phyloP scores from a whole-genome alignment of 1,139 yeast genomes.

The Taphrina populina region DNA sequence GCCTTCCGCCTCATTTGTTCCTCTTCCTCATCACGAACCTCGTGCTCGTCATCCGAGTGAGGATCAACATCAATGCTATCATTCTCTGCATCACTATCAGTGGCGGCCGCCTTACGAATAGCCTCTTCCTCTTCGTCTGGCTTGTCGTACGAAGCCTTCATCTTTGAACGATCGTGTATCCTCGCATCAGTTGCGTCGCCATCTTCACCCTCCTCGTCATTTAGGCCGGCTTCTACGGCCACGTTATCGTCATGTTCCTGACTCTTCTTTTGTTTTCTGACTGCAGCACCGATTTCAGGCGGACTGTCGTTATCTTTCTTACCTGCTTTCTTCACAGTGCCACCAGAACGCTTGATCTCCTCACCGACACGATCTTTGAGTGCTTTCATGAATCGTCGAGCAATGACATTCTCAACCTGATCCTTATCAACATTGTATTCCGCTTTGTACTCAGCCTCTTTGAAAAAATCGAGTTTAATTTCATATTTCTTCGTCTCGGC shows the following conservation, averaged over 20 bases:
- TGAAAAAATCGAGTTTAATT: slow-evolving; percentile 72
- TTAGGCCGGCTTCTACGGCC: slow-evolving; percentile 40
- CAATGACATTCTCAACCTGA: slow-evolving; percentile 70
- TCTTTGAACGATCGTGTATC: slow-evolving; percentile 62
- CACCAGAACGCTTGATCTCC: slow-evolving; percentile 51
- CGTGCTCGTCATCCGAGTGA: slow-evolving; percentile 41
- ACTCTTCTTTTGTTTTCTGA: slow-evolving; percentile 50
- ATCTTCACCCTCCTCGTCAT: slow-evolving; percentile 48
- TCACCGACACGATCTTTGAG: slow-evolving; percentile 72
- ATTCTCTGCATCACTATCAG: slow-evolving; percentile 49
- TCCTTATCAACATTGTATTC: slow-evolving; percentile 86
- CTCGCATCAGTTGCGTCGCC: slow-evolving; percentile 73
- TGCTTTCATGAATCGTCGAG: slow-evolving; percentile 62
- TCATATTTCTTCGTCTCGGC: slow-evolving; percentile 60
- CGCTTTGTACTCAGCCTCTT: slow-evolving; percentile 70
- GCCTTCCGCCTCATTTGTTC: slow-evolving; percentile 38
- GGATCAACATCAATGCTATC: slow-evolving; percentile 47
- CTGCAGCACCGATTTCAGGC: slow-evolving; percentile 70
- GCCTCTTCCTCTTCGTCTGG: slow-evolving; percentile 95
- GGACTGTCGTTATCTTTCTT: slow-evolving; percentile 49
- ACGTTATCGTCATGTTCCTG: slow-evolving; percentile 38
- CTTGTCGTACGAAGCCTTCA: slow-evolving; percentile 87
- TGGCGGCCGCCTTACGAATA: slow-evolving; percentile 77
- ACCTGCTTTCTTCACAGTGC: slow-evolving; percentile 46
- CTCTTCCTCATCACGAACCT: slow-evolving; percentile 36